These are phyloP conservation scores for Lactifluus echinatus DNA, from an alignment of 768 basidiomycete genomes.

Conservation along the genomic window DNA sequence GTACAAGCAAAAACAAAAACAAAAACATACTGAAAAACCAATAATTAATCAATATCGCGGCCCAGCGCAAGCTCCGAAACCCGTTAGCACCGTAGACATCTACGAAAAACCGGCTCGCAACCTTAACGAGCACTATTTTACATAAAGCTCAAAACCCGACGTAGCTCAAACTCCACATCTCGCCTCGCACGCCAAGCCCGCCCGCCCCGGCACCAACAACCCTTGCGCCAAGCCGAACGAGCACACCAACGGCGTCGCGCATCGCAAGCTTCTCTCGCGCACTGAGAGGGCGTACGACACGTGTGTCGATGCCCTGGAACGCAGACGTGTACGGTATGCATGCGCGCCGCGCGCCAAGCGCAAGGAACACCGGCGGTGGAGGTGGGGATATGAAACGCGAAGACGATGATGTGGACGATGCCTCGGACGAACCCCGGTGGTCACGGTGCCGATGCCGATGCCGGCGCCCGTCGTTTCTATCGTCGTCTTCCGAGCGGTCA, in stretches of 20 bases:
- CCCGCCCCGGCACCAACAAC: conserved; percentile 8
- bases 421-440: background rate
- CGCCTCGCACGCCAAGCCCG: conserved; percentile 11
- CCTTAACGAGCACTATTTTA: background rate
- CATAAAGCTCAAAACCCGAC: conserved; percentile 14
- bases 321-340: conserved; percentile 20
- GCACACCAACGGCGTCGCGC: conserved; percentile 14
- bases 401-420: background rate
- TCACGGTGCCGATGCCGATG: background rate
- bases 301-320: conserved; percentile 19
- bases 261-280: conserved; percentile 20
- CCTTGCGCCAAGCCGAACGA: conserved; percentile 15
- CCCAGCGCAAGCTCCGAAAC: background rate
- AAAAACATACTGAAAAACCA: background rate
- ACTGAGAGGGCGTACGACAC: conserved; percentile 18
- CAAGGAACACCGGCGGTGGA: conserved; percentile 18
- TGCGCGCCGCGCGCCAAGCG: conserved; percentile 19
- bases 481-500: background rate
- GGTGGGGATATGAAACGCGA: background rate
- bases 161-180: conserved; percentile 22
- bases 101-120: background rate
- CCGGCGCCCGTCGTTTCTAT: background rate
- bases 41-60: background rate
- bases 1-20: background rate
- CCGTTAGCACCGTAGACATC: background rate